phyloP scores from a whole-genome alignment of 805 yeast genomes.

The Yamadazyma tumulicola region DNA sequence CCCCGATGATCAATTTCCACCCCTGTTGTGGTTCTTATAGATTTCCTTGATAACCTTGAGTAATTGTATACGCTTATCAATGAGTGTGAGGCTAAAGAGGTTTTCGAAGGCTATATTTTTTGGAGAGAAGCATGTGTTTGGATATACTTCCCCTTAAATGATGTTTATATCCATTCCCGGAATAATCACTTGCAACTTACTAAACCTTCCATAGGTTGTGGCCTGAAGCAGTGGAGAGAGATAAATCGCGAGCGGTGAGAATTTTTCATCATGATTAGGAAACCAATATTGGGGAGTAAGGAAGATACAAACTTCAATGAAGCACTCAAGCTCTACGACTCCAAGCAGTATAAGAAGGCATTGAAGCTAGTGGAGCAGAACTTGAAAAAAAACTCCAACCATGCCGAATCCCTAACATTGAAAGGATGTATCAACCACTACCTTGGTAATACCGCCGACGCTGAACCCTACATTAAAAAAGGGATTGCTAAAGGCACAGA shows the following conservation, averaged over 20 bases:
- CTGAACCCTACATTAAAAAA: slow-evolving; percentile 54
- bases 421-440: slow-evolving; percentile 71
- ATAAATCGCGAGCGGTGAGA: background rate
- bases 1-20: too few species aligned
- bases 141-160: too few species aligned
- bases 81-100: too few species aligned
- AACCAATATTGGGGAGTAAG: slow-evolving; percentile 43
- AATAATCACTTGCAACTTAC: too few species aligned
- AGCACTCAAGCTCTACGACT: slow-evolving; percentile 79
- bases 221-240: too few species aligned
- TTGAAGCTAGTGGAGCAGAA: slow-evolving; percentile 70
- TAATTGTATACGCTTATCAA: too few species aligned
- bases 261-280: slow-evolving; percentile 1
- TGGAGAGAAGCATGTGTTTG: too few species aligned
- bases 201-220: too few species aligned
- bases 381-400: slow-evolving; percentile 69
- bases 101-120: too few species aligned
- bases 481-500: slow-evolving; percentile 58
- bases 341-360: slow-evolving; percentile 83
- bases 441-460: slow-evolving; percentile 55
- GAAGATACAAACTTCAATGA: slow-evolving; percentile 76
- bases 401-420: slow-evolving; percentile 78
- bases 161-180: too few species aligned
- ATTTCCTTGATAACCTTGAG: too few species aligned
- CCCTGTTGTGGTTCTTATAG: too few species aligned